Conservation (phyloP, 768 basidiomycete species). For the Mycena rebaudengoi region DNA sequence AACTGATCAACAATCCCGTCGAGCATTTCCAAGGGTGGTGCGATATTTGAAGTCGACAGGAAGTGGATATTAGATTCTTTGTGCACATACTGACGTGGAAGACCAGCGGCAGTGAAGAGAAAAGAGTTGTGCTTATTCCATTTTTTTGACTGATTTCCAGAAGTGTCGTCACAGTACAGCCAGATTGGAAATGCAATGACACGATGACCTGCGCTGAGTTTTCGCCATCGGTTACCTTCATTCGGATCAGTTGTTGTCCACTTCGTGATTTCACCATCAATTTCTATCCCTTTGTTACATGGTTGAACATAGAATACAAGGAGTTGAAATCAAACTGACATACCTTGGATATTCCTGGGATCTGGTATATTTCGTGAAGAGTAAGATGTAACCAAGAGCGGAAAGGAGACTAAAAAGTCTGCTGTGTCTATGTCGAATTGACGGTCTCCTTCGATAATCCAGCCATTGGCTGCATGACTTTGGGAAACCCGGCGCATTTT, state of each 20-base stretch:
- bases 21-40: constrained; percentile 42
- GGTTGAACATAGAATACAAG: neutral
- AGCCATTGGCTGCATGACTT: constrained; percentile 3
- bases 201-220: constrained; percentile 11
- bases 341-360: constrained; percentile 5
- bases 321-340: neutral
- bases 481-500: neutral
- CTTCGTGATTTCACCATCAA: neutral
- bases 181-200: constrained; percentile 36
- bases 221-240: constrained; percentile 17
- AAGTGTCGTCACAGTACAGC: constrained; percentile 40
- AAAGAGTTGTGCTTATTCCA: constrained; percentile 35
- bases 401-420: constrained; percentile 21
- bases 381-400: neutral
- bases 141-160: constrained; percentile 39
- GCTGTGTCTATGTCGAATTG: constrained; percentile 4
- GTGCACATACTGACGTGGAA: constrained; percentile 5
- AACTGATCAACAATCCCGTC: constrained; percentile 33
- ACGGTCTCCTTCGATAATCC: constrained; percentile 11
- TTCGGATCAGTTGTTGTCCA: constrained; percentile 6
- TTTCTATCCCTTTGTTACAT: neutral
- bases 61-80: constrained; percentile 23
- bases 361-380: neutral
- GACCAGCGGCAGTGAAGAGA: constrained; percentile 29
- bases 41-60: constrained; percentile 34